phyloP scores from a whole-genome alignment of 1,284 basidiomycete species.

The Irpex lacteus region DNA sequence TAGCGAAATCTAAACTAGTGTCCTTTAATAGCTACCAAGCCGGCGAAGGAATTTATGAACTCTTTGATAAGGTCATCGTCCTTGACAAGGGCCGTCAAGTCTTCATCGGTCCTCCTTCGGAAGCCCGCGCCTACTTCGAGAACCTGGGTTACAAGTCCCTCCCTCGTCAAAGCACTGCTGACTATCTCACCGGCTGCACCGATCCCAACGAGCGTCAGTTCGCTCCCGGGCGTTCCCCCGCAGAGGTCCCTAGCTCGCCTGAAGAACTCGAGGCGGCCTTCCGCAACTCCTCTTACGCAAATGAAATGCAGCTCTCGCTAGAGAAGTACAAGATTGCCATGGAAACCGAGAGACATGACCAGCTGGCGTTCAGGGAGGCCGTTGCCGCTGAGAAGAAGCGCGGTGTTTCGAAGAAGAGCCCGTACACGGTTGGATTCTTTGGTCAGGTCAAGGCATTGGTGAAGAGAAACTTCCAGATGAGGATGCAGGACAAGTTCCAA shows the following conservation, averaged over 20 bases:
- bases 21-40: conserved; percentile 68
- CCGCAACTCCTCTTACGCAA: conserved; percentile 49
- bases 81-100: conserved; percentile 83
- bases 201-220: conserved; percentile 87
- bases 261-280: conserved; percentile 73
- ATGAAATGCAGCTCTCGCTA: conserved; percentile 48
- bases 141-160: conserved; percentile 72
- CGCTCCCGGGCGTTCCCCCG: conserved; percentile 61
- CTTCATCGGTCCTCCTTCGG: conserved; percentile 72
- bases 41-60: conserved; percentile 71
- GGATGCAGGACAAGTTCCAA: conserved; percentile 82
- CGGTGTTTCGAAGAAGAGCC: conserved; percentile 80
- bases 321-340: conserved; percentile 65
- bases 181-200: conserved; percentile 81
- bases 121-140: conserved; percentile 80
- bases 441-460: conserved; percentile 75
- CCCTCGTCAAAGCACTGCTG: conserved; percentile 71
- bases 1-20: neutral
- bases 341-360: conserved; percentile 62
- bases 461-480: conserved; percentile 74
- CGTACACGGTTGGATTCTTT: conserved; percentile 82
- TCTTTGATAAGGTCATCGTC: conserved; percentile 63
- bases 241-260: conserved; percentile 72
- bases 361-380: conserved; percentile 75
- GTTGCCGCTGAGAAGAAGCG: conserved; percentile 80